Evolutionary conservation across 2,329 filamentous ascomycete genomes (phyloP).

Genomic region (Alternaria brassicae): DNA sequence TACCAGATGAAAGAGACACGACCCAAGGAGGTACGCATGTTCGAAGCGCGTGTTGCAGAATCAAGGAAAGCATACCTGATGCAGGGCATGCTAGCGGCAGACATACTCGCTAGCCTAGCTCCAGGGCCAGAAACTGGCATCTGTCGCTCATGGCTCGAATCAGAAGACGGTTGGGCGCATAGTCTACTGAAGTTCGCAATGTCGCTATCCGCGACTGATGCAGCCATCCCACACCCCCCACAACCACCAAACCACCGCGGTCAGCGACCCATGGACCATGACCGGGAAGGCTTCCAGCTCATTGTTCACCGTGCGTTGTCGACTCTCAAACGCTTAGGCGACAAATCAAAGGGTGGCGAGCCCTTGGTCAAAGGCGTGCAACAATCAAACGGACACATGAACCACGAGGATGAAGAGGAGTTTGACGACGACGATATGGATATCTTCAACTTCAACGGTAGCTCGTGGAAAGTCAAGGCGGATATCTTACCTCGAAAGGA

Average conservation of each 20-base stretch:
- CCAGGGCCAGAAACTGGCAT: constrained; percentile 74
- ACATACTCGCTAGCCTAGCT: constrained; percentile 81
- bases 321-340: constrained; percentile 57
- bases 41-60: constrained; percentile 72
- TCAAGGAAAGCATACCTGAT: constrained; percentile 86
- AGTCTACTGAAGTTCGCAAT: constrained; percentile 79
- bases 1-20: constrained; percentile 54
- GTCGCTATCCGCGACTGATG: constrained; percentile 59
- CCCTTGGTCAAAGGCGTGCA: constrained; percentile 38
- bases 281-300: constrained; percentile 47
- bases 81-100: constrained; percentile 88
- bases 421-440: constrained; percentile 38
- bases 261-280: constrained; percentile 44
- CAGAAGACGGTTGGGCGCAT: constrained; percentile 81
- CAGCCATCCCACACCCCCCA: constrained; percentile 34
- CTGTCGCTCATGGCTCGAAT: constrained; percentile 80
- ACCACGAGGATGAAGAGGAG: constrained; percentile 28
- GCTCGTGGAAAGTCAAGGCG: constrained; percentile 44
- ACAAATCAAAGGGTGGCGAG: constrained; percentile 52
- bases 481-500: constrained; percentile 56
- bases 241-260: constrained; percentile 41
- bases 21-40: constrained; percentile 46
- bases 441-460: constrained; percentile 40
- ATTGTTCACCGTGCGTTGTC: constrained; percentile 56
- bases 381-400: constrained; percentile 36